These are phyloP conservation scores for Silene uniflora DNA, from an alignment of 148 eudicot genomes.

Conservation along the genomic window DNA sequence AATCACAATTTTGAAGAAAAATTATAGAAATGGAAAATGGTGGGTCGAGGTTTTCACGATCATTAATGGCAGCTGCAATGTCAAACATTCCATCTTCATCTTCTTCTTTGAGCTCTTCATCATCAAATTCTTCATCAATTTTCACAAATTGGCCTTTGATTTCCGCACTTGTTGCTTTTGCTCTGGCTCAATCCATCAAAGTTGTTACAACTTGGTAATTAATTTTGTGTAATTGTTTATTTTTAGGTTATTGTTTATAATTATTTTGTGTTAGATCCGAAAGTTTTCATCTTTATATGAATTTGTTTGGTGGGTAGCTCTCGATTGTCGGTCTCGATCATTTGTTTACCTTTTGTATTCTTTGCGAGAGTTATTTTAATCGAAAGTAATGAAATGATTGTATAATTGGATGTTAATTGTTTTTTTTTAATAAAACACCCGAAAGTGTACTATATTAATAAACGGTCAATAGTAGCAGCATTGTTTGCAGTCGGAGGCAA, in stretches of 20 bases:
- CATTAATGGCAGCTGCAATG: constrained; percentile 30
- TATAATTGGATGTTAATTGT: neutral
- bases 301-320: neutral
- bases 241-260: neutral
- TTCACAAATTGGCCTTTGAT: constrained; percentile 53
- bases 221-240: neutral
- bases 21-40: constrained; percentile 18
- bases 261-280: constrained; percentile 11
- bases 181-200: constrained; percentile 59
- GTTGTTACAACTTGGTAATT: constrained; percentile 56
- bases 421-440: no score
- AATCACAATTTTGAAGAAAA: neutral
- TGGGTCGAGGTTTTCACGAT: constrained; percentile 27
- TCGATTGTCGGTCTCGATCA: neutral
- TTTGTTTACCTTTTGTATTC: neutral
- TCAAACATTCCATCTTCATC: constrained; percentile 23
- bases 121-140: constrained; percentile 26
- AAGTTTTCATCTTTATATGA: neutral
- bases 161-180: constrained; percentile 58
- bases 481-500: no score
- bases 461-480: no score
- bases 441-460: no score
- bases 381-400: neutral
- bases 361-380: no score
- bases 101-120: neutral